A percentile compares a stretch with the other conserved stretches of the same genome.
phyloP scores from a whole-genome alignment of 805 yeast species.

The Lipomyces oligophaga region DNA sequence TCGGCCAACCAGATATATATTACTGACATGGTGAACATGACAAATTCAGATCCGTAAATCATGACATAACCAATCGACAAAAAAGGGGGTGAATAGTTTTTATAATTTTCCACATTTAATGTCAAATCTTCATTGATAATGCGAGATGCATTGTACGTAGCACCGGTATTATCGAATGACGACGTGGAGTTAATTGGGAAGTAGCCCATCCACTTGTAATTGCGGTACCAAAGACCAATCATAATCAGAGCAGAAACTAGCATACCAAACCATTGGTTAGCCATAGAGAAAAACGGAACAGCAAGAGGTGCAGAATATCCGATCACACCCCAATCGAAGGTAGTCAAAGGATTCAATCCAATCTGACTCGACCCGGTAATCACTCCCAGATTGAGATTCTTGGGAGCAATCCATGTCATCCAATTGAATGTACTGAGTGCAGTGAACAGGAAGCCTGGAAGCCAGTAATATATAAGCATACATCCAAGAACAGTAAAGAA shows the following conservation, averaged over 20 bases:
- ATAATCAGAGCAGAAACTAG: conserved; percentile 9
- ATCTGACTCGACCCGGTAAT: conserved; percentile 67
- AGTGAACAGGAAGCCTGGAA: conserved; percentile 58
- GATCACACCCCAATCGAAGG: conserved; percentile 52
- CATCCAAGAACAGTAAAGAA: conserved; percentile 43
- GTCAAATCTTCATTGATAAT: conserved; percentile 1
- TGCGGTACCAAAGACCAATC: conserved; percentile 10
- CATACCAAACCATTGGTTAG: conserved; percentile 12
- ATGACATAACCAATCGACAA: conserved; percentile 51
- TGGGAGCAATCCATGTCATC: conserved; percentile 60
- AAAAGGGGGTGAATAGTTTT: conserved; percentile 59
- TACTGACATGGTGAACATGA: conserved; percentile 51
- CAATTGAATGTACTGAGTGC: conserved; percentile 57
- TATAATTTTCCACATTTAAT: conserved; percentile 48
- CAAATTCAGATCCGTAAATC: conserved; percentile 50
- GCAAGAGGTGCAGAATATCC: conserved; percentile 15
- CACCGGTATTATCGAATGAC: conserved; percentile 16
- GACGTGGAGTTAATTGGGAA: conserved; percentile 15
- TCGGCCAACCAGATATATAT: conserved; percentile 47
- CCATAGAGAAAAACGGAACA: conserved; percentile 15
- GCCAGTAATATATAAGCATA: conserved; percentile 51
- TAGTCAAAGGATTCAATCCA: conserved; percentile 61
- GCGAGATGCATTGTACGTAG: conserved; percentile 13
- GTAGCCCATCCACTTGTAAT: conserved; percentile 19
- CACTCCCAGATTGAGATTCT: conserved; percentile 56